Evolutionary conservation across 352 stramenopile genomes (phyloP), one percentile per base, ranked within the genome.

Genomic region (Globisporangium okanoganense): DNA sequence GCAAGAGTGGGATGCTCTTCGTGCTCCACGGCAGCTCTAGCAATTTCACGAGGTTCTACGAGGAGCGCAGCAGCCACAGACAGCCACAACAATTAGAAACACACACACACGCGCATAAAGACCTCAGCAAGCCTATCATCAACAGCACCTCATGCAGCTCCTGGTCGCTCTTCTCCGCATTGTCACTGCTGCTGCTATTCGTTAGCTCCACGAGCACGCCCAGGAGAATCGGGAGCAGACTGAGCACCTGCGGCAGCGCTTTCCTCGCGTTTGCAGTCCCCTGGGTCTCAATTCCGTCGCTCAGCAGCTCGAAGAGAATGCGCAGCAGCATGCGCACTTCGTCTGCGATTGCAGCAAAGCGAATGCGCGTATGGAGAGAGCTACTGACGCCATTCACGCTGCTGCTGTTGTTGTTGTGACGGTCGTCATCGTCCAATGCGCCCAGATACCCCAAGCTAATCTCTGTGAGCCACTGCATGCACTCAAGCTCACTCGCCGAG

Each of bases 381-480:
- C n/a, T 45, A 10, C 25, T 43, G 7, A 14, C 24, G 35, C 16
- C 22, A 43, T 55, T 6, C 2, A n/a, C 33, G 16, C 24, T 49
- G 47, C 40, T 50, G 31, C 22, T 58, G 3, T 60, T 36, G 27
- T 33, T 29, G 27, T 70, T 63, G 29, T 33, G 29, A 33, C 29
- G 20, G 61, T 52, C 29, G 9, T 71, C 38, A 2, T 77, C 66
- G 27, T 90, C 73, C 10, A 82, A 29, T 2, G 70, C 77, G 18
- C 65, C 65, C 31, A 85, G 70, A 60, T 92, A 94, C 45, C 69
- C 79, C 43, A 92, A 54, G 38, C 69, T 85, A 24, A 94, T 73
- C 68, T 94, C 85, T 1, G 83, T 86, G 48, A 92, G 70, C 67
- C 87, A 87, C 61, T 89, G 81, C 72, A 86, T 85, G 45, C 72